Evolutionary conservation across 768 basidiomycete genomes (phyloP), one percentile per base, ranked within the genome.

Genomic region (Dentipellis sp.): DNA sequence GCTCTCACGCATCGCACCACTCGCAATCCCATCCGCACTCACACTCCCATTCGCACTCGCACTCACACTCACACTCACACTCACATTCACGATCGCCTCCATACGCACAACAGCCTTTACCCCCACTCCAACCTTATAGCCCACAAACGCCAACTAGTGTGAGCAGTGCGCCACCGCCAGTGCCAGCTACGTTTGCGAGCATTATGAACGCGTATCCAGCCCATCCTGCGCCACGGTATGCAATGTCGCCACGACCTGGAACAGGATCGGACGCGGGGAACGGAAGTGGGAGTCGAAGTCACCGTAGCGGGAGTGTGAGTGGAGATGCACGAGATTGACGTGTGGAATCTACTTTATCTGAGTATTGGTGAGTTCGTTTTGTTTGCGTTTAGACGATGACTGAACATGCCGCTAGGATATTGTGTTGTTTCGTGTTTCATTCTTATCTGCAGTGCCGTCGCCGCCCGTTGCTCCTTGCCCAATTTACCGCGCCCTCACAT

Each of bases 161-260:
- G 23, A 55, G 1, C 56, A 59, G 50, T 56, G 55, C 65, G 35
- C 62, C 69, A 21, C 68, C 66, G 19, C 61, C 72, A 0, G 70
- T 78, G 9, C 76, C 81, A 2, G 71, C 82, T 23, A 78, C 82
- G 53, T 79, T 86, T 65, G 86, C 82, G 36, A 81, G 78, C 57
- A 84, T 87, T 59, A 81, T 87, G 83, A 80, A 83, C 61, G 83
- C 83, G n/a, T 85, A 84, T 65, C 75, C 81, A 8, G 66, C 71
- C 1, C 66, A 84, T 65, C 75, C 81, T 9, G 66, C 71, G 1
- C 66, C 68, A 34, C 65, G 69, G 11, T 59, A 54, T 37, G 59
- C 62, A 16, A 59, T 65, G 10, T 63, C 65, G 14, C 58, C 67
- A 7, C 63, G 62, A 34, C 66, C 66, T 14, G 67, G 65, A 51